phyloP scores from a whole-genome alignment of 441 rosid genomes.

The Theobroma grandiflorum region DNA sequence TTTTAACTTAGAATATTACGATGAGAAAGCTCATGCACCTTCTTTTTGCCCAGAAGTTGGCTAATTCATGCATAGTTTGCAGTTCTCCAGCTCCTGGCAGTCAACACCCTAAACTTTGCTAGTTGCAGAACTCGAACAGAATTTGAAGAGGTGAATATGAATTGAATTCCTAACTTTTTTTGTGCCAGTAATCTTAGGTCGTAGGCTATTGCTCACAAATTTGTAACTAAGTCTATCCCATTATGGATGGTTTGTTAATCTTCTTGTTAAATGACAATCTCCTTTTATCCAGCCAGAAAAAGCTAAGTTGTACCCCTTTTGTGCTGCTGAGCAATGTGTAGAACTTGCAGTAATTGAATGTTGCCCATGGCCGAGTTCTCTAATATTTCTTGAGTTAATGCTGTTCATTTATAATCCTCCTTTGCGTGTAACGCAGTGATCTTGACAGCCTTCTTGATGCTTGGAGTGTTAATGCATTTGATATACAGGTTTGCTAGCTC shows the following conservation, averaged over 20 bases:
- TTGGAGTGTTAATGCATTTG: too few species aligned
- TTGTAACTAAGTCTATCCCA: background rate
- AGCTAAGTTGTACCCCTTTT: background rate
- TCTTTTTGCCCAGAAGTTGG: background rate
- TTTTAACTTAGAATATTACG: background rate
- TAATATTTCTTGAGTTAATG: background rate
- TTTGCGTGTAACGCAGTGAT: too few species aligned
- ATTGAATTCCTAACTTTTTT: background rate
- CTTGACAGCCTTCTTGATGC: too few species aligned
- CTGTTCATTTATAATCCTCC: background rate
- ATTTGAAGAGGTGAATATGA: constrained; percentile 8
- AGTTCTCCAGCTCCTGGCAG: background rate
- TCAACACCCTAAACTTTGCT: background rate
- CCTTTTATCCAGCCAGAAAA: background rate
- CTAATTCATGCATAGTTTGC: background rate
- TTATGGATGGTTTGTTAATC: background rate
- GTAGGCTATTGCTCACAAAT: background rate
- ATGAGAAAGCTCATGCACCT: background rate
- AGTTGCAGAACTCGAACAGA: background rate
- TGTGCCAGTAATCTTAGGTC: too few species aligned
- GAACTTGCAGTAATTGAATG: background rate
- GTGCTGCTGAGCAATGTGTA: background rate
- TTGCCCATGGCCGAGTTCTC: background rate
- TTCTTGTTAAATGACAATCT: background rate
- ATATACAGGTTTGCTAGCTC: too few species aligned